These are phyloP conservation scores for Stygiomarasmius scandens DNA, from an alignment of 1,284 basidiomycete genomes.

Conservation along the genomic window DNA sequence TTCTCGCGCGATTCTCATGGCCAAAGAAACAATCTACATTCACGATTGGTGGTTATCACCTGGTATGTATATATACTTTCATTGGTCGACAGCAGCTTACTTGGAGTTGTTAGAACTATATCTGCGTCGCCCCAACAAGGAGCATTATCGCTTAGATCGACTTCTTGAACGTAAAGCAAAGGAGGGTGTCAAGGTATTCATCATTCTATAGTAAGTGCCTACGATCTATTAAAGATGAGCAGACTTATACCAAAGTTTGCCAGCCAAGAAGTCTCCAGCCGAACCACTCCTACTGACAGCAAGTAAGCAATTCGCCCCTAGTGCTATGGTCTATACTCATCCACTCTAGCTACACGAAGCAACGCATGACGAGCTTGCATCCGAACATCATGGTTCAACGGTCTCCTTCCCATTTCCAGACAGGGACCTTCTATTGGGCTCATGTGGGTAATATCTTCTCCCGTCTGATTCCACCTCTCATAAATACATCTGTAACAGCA, in stretches of 20 bases:
- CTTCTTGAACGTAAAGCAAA: slow-evolving; percentile 92
- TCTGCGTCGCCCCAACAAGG: slow-evolving; percentile 82
- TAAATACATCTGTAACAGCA: slow-evolving; percentile 58
- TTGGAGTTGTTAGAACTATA: slow-evolving; percentile 64
- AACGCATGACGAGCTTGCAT: slow-evolving; percentile 83
- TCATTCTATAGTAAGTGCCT: slow-evolving; percentile 84
- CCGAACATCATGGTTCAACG: slow-evolving; percentile 96
- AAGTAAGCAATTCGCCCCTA: slow-evolving; percentile 50
- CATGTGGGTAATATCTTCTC: too few relatives aligned
- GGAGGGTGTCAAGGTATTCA: slow-evolving; percentile 95
- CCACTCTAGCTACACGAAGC: slow-evolving; percentile 80
- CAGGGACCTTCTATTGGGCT: slow-evolving; percentile 98
- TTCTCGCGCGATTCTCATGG: slow-evolving; percentile 90
- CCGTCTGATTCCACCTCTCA: too few relatives aligned
- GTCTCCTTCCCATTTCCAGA: slow-evolving; percentile 96
- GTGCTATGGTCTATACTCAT: background rate
- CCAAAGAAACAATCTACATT: slow-evolving; percentile 89
- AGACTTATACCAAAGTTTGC: background rate
- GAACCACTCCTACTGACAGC: slow-evolving; percentile 93
- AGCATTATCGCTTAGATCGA: slow-evolving; percentile 87
- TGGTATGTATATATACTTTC: slow-evolving; percentile 43
- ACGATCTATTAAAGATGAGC: background rate
- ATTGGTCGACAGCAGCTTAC: slow-evolving; percentile 6
- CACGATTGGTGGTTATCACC: slow-evolving; percentile 97
- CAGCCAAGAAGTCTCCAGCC: slow-evolving; percentile 96